Evolutionary conservation across 768 basidiomycete genomes (phyloP).

Genomic region (Mycena venus): DNA sequence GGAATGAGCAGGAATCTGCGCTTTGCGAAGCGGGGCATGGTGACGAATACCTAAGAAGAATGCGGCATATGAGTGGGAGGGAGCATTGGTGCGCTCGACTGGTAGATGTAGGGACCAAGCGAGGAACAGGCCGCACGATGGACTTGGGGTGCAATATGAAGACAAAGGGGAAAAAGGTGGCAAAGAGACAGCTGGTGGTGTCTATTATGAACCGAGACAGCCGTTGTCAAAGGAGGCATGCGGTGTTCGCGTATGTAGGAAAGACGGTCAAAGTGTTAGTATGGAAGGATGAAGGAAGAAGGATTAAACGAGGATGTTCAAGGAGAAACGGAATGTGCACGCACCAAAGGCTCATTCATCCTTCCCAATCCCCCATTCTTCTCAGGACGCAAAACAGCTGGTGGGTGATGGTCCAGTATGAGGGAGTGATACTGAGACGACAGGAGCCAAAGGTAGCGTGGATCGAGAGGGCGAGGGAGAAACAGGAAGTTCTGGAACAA

Average conservation of each 20-base stretch:
- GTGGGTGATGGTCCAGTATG: too few relatives aligned
- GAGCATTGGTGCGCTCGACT: neutral
- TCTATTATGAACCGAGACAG: neutral
- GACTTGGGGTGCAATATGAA: neutral
- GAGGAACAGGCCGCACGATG: neutral
- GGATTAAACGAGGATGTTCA: too few relatives aligned
- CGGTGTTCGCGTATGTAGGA: too few relatives aligned
- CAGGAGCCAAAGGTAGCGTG: too few relatives aligned
- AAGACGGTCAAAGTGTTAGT: too few relatives aligned
- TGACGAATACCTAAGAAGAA: neutral
- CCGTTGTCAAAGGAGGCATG: neutral
- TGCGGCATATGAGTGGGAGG: neutral
- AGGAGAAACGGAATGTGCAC: neutral
- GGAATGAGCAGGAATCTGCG: neutral
- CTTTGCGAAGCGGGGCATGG: neutral
- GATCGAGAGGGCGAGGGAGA: too few relatives aligned
- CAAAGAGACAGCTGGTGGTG: neutral
- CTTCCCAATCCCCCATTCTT: neutral
- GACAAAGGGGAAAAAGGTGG: neutral
- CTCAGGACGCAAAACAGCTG: neutral
- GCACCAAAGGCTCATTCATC: neutral
- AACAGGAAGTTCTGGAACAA: too few relatives aligned
- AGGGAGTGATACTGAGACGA: too few relatives aligned
- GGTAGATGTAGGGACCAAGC: too few relatives aligned
- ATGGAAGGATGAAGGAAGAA: neutral